Base-by-base conservation (phyloP, 179 eudicot species). In the Monotropa hypopitys region DNA sequence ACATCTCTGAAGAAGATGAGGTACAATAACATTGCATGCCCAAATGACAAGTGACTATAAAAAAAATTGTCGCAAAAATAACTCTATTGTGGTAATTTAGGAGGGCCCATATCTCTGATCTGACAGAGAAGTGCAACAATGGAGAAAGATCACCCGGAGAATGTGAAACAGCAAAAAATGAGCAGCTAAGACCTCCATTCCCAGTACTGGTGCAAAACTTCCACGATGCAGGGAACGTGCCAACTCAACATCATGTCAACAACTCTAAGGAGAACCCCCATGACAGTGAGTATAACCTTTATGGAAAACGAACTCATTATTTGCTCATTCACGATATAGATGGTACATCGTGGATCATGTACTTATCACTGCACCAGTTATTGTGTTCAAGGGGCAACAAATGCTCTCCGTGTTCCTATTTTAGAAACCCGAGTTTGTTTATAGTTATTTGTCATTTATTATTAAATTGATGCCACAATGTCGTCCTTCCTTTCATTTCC, bases 141-240 rank as follows among this genome's bases (percentile, higher is more conserved):
- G 84, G 72, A 32, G 84, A 83, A 76, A 79, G 74, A 35, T 70
- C 77, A 47, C 73, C 30, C 33, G 81, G 85, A 75, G 85, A 82
- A 45, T 78, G 78, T 79, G 86, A 69, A 74, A 47, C 65, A 51
- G 23, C 53, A 35, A 47, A 53, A 30, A 79, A 80, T 81, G 85
- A 85, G 84, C 87, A 85, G 57, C 83, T 74, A 40, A 88, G 97
- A 83, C 84, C 81, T 70, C 93, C 99, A 33, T 89, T 91, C 66
- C 83, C 97, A 18, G 95, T 88, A 47, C 75, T 90, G 70, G 83
- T 83, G 73, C 92, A 93, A 78, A 89, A 87, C 78, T 79, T 74
- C 77, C 79, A 77, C 51, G 78, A 80, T 30, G 77, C 62, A 45
- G 80, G 72, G 49, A 73, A 83, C 51, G 73, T 84, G 78, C 51